Evolutionary conservation across 1,284 basidiomycete genomes (phyloP).

Genomic region (Earliella scabrosa): DNA sequence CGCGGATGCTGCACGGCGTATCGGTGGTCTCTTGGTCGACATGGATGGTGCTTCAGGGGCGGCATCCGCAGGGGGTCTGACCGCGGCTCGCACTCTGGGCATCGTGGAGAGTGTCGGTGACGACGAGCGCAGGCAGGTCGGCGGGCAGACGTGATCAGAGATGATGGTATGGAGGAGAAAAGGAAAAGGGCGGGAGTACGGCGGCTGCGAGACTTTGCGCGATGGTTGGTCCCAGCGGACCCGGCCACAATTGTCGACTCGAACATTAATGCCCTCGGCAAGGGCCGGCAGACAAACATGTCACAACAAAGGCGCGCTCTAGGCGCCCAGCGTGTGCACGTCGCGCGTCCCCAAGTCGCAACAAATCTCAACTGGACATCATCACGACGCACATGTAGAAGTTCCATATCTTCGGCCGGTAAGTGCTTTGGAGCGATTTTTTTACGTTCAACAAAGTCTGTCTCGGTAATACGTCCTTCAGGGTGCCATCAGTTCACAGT

Average conservation of each 20-base stretch:
- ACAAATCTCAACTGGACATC: no score
- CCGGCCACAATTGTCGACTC: conserved; percentile 3
- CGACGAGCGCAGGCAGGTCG: neutral
- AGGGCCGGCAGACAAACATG: conserved; percentile 1
- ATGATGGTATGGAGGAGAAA: neutral
- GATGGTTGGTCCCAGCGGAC: neutral
- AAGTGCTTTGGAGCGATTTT: no score
- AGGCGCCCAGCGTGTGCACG: no score
- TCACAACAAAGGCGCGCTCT: neutral
- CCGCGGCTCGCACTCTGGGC: conserved; percentile 15
- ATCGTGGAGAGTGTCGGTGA: conserved; percentile 1
- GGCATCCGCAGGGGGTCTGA: neutral
- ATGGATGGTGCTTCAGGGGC: conserved; percentile 6
- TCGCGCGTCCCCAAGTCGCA: no score
- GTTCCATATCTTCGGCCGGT: no score
- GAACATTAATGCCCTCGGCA: conserved; percentile 6
- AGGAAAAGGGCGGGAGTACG: neutral
- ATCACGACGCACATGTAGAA: no score
- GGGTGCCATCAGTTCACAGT: no score
- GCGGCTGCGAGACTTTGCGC: neutral
- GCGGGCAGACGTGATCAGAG: neutral
- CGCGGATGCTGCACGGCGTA: conserved; percentile 7
- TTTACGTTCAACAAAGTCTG: no score
- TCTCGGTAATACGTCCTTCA: no score
- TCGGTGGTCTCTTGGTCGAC: conserved; percentile 8